Conservation (phyloP, 768 basidiomycete genomes). For the Amanita pseudoporphyria region DNA sequence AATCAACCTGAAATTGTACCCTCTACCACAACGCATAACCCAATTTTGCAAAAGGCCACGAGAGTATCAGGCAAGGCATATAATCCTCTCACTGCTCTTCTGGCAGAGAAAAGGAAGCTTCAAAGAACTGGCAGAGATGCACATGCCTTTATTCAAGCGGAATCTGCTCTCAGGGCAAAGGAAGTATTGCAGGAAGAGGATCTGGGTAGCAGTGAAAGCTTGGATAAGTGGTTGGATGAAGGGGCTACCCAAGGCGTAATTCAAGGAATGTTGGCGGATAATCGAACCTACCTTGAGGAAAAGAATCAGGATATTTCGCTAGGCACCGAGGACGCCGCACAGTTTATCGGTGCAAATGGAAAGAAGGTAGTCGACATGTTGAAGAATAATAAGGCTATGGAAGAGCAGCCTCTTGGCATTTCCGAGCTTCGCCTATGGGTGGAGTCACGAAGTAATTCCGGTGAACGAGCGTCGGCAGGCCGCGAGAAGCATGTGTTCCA, state of each 20-base stretch:
- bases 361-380: constrained; percentile 36
- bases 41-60: background rate
- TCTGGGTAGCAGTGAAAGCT: constrained; percentile 2
- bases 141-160: constrained; percentile 36
- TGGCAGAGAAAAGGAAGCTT: constrained; percentile 40
- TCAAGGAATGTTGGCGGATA: constrained; percentile 9
- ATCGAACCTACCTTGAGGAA: constrained; percentile 11
- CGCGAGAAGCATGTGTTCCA: constrained; percentile 8
- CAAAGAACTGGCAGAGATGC: constrained; percentile 30
- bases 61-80: constrained; percentile 11
- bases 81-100: constrained; percentile 45
- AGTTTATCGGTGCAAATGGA: constrained; percentile 29
- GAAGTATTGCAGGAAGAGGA: constrained; percentile 25
- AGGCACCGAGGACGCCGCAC: constrained; percentile 23
- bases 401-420: constrained; percentile 11
- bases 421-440: constrained; percentile 8
- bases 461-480: too few relatives aligned
- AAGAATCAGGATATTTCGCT: constrained; percentile 14
- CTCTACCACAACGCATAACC: background rate
- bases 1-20: too few relatives aligned
- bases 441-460: background rate
- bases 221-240: constrained; percentile 23
- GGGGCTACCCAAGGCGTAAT: constrained; percentile 30
- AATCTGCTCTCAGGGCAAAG: constrained; percentile 26
- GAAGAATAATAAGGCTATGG: constrained; percentile 25